Percentiles rank a stretch among this genome's conserved stretches.
Evolutionary conservation across 192 early-diverging fungal species (phyloP).

Genomic region (Coemansia sp.): DNA sequence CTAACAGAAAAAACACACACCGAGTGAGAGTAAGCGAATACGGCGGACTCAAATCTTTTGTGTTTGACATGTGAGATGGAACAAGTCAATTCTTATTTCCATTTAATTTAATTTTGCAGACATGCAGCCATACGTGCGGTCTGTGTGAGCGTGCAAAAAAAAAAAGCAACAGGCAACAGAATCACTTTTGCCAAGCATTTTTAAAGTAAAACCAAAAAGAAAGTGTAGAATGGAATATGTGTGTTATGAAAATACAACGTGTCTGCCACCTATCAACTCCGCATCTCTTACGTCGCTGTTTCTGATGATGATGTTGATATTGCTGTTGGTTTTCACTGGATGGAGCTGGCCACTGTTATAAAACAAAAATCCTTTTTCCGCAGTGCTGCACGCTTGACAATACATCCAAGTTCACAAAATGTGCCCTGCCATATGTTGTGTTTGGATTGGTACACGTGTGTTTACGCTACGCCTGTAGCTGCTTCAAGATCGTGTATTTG

Average conservation of each 20-base stretch:
- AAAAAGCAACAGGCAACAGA: background rate
- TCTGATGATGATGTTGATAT: background rate
- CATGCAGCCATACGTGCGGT: background rate
- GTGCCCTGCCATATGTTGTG: background rate
- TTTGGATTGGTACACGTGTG: background rate
- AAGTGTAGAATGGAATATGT: too few relatives aligned
- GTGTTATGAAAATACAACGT: too few relatives aligned
- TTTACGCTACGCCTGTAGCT: background rate
- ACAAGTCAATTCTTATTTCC: background rate
- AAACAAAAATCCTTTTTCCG: background rate
- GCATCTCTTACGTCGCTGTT: too few relatives aligned
- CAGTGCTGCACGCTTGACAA: background rate
- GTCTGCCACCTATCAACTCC: too few relatives aligned
- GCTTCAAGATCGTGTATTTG: background rate
- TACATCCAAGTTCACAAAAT: background rate
- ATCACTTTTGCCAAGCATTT: too few relatives aligned
- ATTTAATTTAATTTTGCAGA: slow-evolving; percentile 4
- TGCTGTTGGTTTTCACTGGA: background rate
- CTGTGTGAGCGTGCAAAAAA: background rate
- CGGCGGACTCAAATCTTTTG: background rate
- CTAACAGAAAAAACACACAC: background rate
- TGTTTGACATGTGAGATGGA: background rate
- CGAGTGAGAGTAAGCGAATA: background rate
- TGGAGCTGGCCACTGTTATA: background rate
- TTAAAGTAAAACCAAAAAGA: background rate